Percentiles rank a stretch among this genome's conserved stretches.
Evolutionary conservation across 768 basidiomycete genomes (phyloP).

Genomic region (Russula ochroleuca): DNA sequence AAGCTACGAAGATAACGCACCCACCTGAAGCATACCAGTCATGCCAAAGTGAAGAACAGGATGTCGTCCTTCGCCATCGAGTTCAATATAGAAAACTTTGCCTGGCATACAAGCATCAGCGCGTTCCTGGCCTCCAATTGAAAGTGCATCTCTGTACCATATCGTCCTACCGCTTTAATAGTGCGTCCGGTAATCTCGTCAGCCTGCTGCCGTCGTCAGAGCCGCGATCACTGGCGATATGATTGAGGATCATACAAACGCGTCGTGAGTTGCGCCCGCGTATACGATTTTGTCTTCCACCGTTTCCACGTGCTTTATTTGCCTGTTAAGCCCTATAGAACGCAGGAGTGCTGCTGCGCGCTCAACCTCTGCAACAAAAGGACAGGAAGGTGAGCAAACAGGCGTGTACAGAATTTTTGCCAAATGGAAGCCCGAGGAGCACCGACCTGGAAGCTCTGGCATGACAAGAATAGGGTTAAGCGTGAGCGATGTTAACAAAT

Average conservation of each 20-base stretch:
- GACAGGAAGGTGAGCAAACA: not conserved
- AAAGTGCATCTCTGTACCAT: conserved; percentile 39
- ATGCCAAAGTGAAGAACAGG: conserved; percentile 81
- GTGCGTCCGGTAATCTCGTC: conserved; percentile 49
- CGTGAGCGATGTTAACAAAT: not conserved
- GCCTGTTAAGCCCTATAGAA: conserved; percentile 48
- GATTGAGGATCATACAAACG: conserved; percentile 52
- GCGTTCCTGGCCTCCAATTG: not conserved
- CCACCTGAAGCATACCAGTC: conserved; percentile 77
- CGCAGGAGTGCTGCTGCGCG: conserved; percentile 55
- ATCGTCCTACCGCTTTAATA: conserved; percentile 47
- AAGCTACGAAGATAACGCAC: not conserved
- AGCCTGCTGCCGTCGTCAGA: conserved; percentile 40
- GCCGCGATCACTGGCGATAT: not conserved
- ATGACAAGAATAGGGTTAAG: not conserved
- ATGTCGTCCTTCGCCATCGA: conserved; percentile 55
- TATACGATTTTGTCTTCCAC: conserved; percentile 61
- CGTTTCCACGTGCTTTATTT: conserved; percentile 53
- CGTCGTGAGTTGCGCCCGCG: conserved; percentile 47
- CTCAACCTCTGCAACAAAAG: conserved; percentile 55
- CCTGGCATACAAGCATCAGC: conserved; percentile 36
- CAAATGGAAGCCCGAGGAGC: not conserved
- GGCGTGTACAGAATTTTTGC: not conserved
- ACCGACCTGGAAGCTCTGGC: conserved; percentile 26
- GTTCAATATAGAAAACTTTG: conserved; percentile 62